Conservation (phyloP, 768 basidiomycete genomes). For the Imleria badia region DNA sequence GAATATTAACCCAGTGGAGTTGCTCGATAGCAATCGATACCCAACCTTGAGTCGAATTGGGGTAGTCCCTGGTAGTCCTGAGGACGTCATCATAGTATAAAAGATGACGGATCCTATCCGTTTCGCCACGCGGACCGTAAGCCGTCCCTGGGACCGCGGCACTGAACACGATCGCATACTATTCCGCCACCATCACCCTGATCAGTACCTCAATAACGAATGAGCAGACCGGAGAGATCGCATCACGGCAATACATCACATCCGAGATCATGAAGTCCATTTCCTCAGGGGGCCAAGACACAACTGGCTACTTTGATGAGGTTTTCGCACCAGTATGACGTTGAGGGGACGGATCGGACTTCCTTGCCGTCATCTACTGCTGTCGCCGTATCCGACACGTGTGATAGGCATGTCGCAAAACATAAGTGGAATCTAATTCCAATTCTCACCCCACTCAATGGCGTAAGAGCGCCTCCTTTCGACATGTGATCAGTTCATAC, state of each 20-base stretch:
- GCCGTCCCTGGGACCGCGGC: not conserved
- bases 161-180: not conserved
- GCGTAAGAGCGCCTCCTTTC: not conserved
- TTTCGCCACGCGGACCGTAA: not conserved
- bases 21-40: not conserved
- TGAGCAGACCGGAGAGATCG: not conserved
- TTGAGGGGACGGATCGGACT: not conserved
- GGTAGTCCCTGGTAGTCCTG: not conserved
- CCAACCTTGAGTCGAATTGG: not conserved
- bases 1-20: not conserved
- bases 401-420: constrained; percentile 8
- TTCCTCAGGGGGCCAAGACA: not conserved
- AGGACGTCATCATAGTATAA: not conserved
- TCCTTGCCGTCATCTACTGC: not conserved
- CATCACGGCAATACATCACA: not conserved
- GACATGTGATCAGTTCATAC: constrained; percentile 1
- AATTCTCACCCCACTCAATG: not conserved
- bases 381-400: constrained; percentile 2
- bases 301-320: not conserved
- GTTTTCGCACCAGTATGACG: not conserved
- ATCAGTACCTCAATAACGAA: not conserved
- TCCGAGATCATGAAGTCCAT: not conserved
- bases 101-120: not conserved
- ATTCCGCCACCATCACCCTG: not conserved
- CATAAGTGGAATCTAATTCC: not conserved